Percentiles rank a stretch among this genome's conserved stretches.
Evolutionary conservation across 371 early-diverging fungal genomes (phyloP).

Genomic region (Mortierella sp.): DNA sequence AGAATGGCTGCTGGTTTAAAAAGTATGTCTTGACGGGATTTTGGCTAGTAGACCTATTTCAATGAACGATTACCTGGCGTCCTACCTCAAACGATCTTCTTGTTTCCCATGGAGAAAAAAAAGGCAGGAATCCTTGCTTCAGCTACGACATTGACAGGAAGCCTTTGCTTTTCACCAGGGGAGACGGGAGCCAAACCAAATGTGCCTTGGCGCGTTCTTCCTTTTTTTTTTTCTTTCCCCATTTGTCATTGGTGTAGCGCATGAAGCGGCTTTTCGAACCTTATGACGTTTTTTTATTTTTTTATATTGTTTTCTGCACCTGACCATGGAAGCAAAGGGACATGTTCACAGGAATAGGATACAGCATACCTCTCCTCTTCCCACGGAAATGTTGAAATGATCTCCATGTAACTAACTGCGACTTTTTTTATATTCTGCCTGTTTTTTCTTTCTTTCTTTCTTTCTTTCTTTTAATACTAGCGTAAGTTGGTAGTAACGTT

Average conservation of each 20-base stretch:
- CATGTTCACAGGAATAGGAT: too few species aligned
- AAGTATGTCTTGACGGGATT: conserved; percentile 22
- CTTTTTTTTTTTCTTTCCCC: neutral
- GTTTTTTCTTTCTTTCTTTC: neutral
- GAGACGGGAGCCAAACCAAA: neutral
- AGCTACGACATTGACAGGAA: too few species aligned
- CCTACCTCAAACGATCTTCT: neutral
- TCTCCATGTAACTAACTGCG: neutral
- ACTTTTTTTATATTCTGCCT: neutral
- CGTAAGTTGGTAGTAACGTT: conserved; percentile 6
- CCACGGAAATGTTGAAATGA: neutral
- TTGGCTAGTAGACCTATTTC: neutral
- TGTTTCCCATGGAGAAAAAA: neutral
- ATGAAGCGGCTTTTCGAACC: neutral
- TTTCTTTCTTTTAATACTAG: conserved; percentile 7
- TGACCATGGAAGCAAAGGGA: neutral
- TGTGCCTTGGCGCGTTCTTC: neutral
- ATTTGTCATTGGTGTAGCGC: neutral
- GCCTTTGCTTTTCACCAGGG: neutral
- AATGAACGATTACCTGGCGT: neutral
- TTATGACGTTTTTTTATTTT: conserved; percentile 1
- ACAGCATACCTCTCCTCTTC: too few species aligned
- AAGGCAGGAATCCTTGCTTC: neutral
- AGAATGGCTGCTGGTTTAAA: conserved; percentile 52
- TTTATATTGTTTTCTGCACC: neutral